These are phyloP conservation scores for Lathyrus aphaca DNA, from an alignment of 306 rosid genomes.

Conservation along the genomic window DNA sequence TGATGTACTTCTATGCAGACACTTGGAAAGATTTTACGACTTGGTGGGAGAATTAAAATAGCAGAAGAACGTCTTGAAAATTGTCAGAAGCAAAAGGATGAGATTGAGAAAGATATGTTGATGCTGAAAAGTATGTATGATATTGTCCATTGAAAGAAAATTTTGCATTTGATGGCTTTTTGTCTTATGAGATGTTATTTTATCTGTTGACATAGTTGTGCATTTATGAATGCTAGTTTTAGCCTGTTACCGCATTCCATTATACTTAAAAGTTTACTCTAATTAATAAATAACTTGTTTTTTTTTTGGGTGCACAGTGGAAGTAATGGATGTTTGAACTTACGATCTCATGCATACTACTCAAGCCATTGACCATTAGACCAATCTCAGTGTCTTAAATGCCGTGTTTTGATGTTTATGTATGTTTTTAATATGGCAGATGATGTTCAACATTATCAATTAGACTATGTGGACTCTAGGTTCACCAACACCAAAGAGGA, in stretches of 20 bases:
- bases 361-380: not conserved
- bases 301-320: not conserved
- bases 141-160: too few relatives aligned
- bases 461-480: conserved; percentile 2
- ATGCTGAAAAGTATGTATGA: not conserved
- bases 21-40: conserved; percentile 8
- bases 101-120: conserved; percentile 33
- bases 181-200: not conserved
- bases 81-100: conserved; percentile 17
- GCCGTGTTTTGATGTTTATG: not conserved
- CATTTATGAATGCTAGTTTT: conserved; percentile 2
- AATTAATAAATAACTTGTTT: not conserved
- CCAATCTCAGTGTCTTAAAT: not conserved
- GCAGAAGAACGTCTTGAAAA: not conserved
- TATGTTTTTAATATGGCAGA: conserved; percentile 41
- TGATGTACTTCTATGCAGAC: conserved; percentile 44
- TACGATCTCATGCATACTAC: not conserved
- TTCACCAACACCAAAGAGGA: conserved; percentile 47
- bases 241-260: not conserved
- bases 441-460: conserved; percentile 10
- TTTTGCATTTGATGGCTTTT: not conserved
- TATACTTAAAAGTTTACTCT: not conserved
- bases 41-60: conserved; percentile 20
- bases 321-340: not conserved
- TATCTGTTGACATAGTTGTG: not conserved